Conservation (phyloP, 768 basidiomycete genomes). For the Cystobasidium tubakii region DNA sequence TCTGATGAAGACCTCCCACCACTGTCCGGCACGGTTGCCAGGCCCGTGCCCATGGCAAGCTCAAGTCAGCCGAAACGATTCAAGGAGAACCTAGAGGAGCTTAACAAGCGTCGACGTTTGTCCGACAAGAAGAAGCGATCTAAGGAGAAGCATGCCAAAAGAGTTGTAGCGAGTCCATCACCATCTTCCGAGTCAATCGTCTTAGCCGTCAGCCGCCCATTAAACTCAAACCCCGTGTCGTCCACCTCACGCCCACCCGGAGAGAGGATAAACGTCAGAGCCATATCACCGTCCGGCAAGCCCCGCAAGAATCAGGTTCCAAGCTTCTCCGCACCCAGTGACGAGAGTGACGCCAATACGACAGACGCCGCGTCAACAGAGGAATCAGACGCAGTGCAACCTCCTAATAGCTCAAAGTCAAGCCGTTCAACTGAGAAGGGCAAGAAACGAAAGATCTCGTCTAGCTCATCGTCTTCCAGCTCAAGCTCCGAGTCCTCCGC, state of each 20-base stretch:
- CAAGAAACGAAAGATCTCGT: slow-evolving; percentile 1
- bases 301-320: neutral
- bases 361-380: neutral
- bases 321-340: neutral
- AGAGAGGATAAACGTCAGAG: neutral
- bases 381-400: neutral
- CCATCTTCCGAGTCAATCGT: neutral
- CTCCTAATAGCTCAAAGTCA: neutral
- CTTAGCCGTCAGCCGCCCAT: neutral
- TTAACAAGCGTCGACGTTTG: neutral
- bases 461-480: slow-evolving; percentile 7
- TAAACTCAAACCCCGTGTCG: neutral
- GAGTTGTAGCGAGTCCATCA: slow-evolving; percentile 16
- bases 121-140: neutral
- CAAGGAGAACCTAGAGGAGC: neutral
- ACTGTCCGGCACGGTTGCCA: neutral
- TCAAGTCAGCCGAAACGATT: neutral
- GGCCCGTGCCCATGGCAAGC: neutral
- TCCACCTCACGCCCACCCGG: neutral
- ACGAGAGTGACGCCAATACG: neutral
- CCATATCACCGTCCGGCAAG: neutral
- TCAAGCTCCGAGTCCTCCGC: neutral
- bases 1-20: slow-evolving; percentile 4
- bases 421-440: neutral
- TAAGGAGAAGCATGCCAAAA: slow-evolving; percentile 3